Conservation (phyloP, 1,284 basidiomycete species). For the Trametes versicolor region DNA sequence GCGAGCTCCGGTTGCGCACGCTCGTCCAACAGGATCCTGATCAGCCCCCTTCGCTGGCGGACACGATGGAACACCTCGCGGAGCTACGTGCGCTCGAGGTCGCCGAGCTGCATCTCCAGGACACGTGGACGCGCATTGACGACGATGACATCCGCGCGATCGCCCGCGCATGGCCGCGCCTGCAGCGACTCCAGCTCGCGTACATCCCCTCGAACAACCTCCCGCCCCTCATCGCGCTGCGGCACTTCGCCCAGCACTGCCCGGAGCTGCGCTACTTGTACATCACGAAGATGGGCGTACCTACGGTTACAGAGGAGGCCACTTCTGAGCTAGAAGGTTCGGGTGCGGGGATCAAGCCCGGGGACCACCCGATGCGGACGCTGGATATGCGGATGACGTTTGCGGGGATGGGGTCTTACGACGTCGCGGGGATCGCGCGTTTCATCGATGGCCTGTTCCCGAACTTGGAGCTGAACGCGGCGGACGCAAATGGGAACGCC, state of each 20-base stretch:
- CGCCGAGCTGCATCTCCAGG: constrained; percentile 18
- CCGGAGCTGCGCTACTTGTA: constrained; percentile 20
- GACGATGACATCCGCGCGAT: constrained; percentile 24
- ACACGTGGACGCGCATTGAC: background rate
- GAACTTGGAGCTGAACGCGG: constrained; percentile 17
- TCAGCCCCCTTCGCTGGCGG: background rate
- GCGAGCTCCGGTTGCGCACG: constrained; percentile 13
- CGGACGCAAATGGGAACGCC: background rate
- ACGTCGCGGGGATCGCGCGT: constrained; percentile 17
- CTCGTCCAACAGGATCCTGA: background rate
- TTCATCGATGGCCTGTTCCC: constrained; percentile 29
- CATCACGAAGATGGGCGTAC: constrained; percentile 24
- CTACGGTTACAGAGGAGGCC: constrained; percentile 10
- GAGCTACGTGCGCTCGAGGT: constrained; percentile 17
- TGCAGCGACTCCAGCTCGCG: constrained; percentile 15
- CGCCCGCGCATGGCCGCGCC: constrained; percentile 26
- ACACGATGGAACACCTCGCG: constrained; percentile 18
- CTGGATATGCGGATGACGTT: constrained; percentile 26
- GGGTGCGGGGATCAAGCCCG: background rate
- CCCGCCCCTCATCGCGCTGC: constrained; percentile 23
- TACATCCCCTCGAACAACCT: constrained; percentile 14
- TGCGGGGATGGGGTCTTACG: background rate
- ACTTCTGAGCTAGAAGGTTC: background rate
- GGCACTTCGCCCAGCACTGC: constrained; percentile 25
- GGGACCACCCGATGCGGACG: constrained; percentile 16